A percentile compares a stretch with the other conserved stretches of the same genome.
phyloP scores from a whole-genome alignment of 2,329 filamentous ascomycete genomes.

The Hirsutella thompsonii region DNA sequence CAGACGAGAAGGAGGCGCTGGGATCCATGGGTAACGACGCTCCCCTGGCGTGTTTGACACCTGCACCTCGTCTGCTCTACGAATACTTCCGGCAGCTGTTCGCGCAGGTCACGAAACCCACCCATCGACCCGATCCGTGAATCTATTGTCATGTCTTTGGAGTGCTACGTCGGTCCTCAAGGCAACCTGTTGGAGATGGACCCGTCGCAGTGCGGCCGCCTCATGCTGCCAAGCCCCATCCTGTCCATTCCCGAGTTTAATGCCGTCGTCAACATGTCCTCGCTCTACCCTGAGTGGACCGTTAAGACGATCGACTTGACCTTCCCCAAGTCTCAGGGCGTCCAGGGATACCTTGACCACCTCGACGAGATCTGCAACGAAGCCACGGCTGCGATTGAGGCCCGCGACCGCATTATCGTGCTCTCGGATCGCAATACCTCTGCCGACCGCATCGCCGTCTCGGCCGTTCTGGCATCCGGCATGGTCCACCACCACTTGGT shows the following conservation, averaged over 20 bases:
- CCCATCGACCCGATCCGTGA: conserved; percentile 95
- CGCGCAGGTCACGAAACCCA: conserved; percentile 93
- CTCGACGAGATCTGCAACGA: conserved; percentile 82
- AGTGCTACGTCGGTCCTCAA: conserved; percentile 92
- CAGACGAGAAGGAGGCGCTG: conserved; percentile 91
- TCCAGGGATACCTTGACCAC: conserved; percentile 73
- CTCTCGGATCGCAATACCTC: conserved; percentile 82
- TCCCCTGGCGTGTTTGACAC: conserved; percentile 81
- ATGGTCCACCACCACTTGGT: conserved; percentile 94
- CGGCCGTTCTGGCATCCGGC: conserved; percentile 74
- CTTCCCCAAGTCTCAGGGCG: conserved; percentile 74
- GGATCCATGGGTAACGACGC: conserved; percentile 98
- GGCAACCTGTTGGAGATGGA: conserved; percentile 94
- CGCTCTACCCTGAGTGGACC: conserved; percentile 66
- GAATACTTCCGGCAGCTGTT: conserved; percentile 98
- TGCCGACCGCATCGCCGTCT: conserved; percentile 71
- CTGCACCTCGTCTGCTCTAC: conserved; percentile 76
- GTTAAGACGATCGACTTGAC: conserved; percentile 87
- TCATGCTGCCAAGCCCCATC: conserved; percentile 79
- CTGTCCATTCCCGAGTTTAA: conserved; percentile 87
- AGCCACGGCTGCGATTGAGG: conserved; percentile 71
- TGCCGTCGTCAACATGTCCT: conserved; percentile 64
- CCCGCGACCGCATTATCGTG: conserved; percentile 73
- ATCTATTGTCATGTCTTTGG: conserved; percentile 95
- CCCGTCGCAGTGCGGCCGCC: conserved; percentile 70